phyloP scores from a whole-genome alignment of 306 rosid genomes.

The Rubus idaeus region DNA sequence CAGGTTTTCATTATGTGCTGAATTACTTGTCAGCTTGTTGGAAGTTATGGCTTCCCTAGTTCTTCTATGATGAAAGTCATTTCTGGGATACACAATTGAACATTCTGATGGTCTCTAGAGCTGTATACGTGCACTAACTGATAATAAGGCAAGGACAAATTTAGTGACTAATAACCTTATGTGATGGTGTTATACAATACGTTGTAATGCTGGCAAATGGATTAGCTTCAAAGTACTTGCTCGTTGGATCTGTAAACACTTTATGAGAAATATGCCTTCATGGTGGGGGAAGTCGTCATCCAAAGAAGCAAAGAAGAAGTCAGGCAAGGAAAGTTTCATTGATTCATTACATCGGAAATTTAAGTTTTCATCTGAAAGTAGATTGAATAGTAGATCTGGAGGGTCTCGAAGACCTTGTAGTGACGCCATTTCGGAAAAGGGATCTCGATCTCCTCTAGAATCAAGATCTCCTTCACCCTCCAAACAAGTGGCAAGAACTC shows the following conservation, averaged over 20 bases:
- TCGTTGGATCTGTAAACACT: conserved; percentile 20
- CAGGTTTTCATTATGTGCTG: conserved; percentile 39
- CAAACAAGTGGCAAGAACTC: conserved; percentile 82
- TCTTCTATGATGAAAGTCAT: conserved; percentile 31
- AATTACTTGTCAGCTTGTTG: conserved; percentile 13
- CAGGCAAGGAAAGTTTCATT: conserved; percentile 74
- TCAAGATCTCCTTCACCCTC: conserved; percentile 95
- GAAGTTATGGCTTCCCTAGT: conserved; percentile 31
- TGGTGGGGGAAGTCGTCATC: conserved; percentile 93
- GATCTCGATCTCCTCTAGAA: conserved; percentile 63
- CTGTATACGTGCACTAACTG: conserved; percentile 16
- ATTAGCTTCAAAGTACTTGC: conserved; percentile 26
- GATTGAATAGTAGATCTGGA: conserved; percentile 57
- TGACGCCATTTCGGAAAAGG: conserved; percentile 87
- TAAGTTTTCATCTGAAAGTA: conserved; percentile 72
- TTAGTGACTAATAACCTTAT: neutral
- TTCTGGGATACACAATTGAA: conserved; percentile 26
- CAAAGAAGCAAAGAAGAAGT: conserved; percentile 85
- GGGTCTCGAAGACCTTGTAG: conserved; percentile 58
- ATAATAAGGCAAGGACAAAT: neutral
- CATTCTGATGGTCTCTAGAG: conserved; percentile 19
- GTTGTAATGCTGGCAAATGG: conserved; percentile 31
- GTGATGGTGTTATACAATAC: conserved; percentile 7
- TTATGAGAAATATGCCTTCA: conserved; percentile 63
- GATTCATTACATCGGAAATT: conserved; percentile 73